phyloP scores from a whole-genome alignment of 2,329 filamentous ascomycete species.

The Calonectria ilicicola region DNA sequence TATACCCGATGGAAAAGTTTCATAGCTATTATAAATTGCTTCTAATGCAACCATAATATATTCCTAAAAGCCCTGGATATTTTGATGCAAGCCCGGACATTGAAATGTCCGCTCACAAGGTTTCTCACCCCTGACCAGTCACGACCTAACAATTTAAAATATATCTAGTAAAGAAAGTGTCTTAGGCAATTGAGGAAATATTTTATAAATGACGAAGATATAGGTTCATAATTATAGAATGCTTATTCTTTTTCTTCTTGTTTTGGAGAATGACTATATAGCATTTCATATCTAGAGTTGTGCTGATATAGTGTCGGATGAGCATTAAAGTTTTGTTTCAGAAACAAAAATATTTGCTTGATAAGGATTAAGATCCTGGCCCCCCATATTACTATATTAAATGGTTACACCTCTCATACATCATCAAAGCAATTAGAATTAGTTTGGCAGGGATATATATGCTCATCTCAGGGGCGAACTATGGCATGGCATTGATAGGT shows the following conservation, averaged over 20 bases:
- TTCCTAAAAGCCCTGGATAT: too few species aligned
- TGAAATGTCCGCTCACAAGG: background rate
- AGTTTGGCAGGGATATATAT: background rate
- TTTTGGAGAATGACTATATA: background rate
- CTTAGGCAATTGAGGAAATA: background rate
- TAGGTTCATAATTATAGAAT: background rate
- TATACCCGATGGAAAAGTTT: background rate
- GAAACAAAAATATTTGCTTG: background rate
- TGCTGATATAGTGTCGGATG: background rate
- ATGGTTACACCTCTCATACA: background rate
- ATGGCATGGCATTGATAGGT: background rate
- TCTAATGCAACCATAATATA: background rate
- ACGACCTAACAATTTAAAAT: too few species aligned
- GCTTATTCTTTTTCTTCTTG: too few species aligned
- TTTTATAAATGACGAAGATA: background rate
- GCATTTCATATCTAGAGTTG: background rate
- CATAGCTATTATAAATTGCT: background rate
- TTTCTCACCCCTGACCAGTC: too few species aligned
- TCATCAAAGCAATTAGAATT: too few species aligned
- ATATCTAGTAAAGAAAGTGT: too few species aligned
- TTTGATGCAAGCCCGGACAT: background rate
- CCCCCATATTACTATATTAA: background rate
- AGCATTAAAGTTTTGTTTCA: conserved; percentile 1
- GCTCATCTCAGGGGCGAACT: background rate
- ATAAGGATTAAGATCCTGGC: background rate